Evolutionary conservation across 2,329 filamentous ascomycete genomes (phyloP).

Genomic region (Pseudofabraea citricarpa): DNA sequence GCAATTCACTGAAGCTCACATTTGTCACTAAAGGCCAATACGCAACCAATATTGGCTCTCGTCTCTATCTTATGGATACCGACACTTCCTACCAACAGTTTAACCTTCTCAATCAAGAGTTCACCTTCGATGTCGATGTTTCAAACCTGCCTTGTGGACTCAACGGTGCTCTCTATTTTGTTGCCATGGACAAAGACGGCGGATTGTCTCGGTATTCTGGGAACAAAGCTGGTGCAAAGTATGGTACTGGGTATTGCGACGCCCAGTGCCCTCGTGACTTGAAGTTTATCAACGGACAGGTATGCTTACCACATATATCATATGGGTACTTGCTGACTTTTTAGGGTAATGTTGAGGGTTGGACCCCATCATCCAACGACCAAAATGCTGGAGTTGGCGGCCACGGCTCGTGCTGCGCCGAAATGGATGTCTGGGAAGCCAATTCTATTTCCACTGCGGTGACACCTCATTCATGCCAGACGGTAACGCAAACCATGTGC

Average conservation of each 20-base stretch:
- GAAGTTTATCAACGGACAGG: constrained; percentile 48
- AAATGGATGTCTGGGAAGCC: constrained; percentile 62
- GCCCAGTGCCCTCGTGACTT: constrained; percentile 50
- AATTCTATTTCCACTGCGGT: constrained; percentile 50
- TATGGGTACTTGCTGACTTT: constrained; percentile 1
- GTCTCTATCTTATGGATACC: constrained; percentile 60
- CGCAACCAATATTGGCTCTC: constrained; percentile 45
- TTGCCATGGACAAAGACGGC: constrained; percentile 58
- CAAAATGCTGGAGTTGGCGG: constrained; percentile 43
- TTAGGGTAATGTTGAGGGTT: constrained; percentile 48
- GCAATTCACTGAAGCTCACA: constrained; percentile 47
- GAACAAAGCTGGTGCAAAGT: constrained; percentile 53
- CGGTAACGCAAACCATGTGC: constrained; percentile 37
- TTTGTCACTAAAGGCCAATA: constrained; percentile 49
- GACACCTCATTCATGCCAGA: constrained; percentile 51
- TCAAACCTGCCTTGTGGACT: constrained; percentile 64
- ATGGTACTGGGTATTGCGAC: constrained; percentile 61
- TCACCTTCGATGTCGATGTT: constrained; percentile 69
- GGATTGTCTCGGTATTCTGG: constrained; percentile 43
- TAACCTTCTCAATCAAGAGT: constrained; percentile 61
- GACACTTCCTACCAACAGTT: constrained; percentile 61
- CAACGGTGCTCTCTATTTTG: constrained; percentile 67
- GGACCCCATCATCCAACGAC: constrained; percentile 39
- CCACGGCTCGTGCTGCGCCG: constrained; percentile 56
- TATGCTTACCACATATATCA: constrained; percentile 32